phyloP scores from a whole-genome alignment of 2,329 filamentous ascomycete species.

The Cordyceps tenuipes region DNA sequence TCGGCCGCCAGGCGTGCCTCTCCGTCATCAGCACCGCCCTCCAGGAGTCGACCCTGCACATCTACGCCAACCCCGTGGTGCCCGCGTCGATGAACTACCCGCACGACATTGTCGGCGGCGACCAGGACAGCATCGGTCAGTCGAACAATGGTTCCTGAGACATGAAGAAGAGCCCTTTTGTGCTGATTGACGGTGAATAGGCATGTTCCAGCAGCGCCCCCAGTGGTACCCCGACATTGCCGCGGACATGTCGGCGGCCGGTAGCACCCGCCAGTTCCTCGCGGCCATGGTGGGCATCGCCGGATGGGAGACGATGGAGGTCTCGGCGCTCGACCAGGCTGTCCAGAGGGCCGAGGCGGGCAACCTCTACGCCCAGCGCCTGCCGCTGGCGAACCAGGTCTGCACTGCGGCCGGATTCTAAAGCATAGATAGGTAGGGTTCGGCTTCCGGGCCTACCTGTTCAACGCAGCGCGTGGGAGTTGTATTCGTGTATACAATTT shows the following conservation, averaged over 20 bases:
- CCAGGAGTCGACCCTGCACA: constrained; percentile 9
- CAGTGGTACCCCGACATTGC: constrained; percentile 9
- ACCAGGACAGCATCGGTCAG: constrained; percentile 9
- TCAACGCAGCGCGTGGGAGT: background rate
- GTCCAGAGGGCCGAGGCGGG: constrained; percentile 10
- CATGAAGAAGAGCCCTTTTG: too few species aligned
- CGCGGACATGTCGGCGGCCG: constrained; percentile 8
- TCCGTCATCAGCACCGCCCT: constrained; percentile 9
- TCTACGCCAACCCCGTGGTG: constrained; percentile 4
- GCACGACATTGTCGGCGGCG: constrained; percentile 7
- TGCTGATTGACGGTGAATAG: background rate
- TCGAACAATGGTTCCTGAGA: too few species aligned
- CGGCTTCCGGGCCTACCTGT: background rate
- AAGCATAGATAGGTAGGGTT: background rate
- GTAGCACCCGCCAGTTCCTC: constrained; percentile 7
- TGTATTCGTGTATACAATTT: background rate
- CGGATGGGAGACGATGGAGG: constrained; percentile 8
- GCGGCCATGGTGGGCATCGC: constrained; percentile 1
- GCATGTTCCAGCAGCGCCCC: constrained; percentile 11
- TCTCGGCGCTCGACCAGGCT: constrained; percentile 6
- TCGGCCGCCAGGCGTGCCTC: constrained; percentile 6
- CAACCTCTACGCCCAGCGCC: constrained; percentile 9
- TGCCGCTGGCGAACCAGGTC: constrained; percentile 4
- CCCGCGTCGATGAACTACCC: constrained; percentile 10
- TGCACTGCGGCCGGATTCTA: constrained; percentile 8